Conservation (phyloP, 2,329 filamentous ascomycete species). For the Ampelomyces quisqualis region DNA sequence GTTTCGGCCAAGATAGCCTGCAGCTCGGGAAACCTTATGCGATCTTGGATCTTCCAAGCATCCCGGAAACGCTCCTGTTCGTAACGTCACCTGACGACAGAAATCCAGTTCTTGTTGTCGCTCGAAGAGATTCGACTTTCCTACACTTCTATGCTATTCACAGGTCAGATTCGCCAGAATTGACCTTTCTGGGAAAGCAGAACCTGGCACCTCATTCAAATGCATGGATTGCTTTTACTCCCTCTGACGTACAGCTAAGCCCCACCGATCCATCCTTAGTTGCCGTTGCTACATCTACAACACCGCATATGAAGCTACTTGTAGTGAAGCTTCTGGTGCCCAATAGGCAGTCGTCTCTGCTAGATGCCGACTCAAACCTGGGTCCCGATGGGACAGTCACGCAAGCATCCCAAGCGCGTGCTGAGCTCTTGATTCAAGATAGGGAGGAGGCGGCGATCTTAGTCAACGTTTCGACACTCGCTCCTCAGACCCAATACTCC, state of each 20-base stretch:
- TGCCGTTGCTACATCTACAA: constrained; percentile 61
- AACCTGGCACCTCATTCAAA: constrained; percentile 64
- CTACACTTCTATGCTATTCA: constrained; percentile 57
- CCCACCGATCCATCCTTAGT: constrained; percentile 57
- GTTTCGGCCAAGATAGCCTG: constrained; percentile 26
- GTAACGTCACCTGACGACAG: constrained; percentile 50
- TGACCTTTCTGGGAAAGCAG: constrained; percentile 54
- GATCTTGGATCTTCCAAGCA: constrained; percentile 50
- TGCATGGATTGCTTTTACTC: constrained; percentile 65
- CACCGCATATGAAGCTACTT: constrained; percentile 64
- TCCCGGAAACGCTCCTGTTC: constrained; percentile 60
- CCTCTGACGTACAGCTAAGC: constrained; percentile 57
- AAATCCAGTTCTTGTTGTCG: constrained; percentile 54
- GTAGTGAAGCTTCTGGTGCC: constrained; percentile 60
- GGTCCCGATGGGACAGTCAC: constrained; percentile 36
- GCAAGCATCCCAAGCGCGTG: constrained; percentile 56
- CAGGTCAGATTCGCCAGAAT: constrained; percentile 10
- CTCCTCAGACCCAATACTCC: constrained; percentile 65
- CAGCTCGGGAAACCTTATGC: constrained; percentile 45
- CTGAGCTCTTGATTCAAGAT: constrained; percentile 54
- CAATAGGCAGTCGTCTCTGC: constrained; percentile 14
- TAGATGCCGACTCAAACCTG: constrained; percentile 5
- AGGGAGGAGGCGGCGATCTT: constrained; percentile 61
- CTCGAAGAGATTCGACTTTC: constrained; percentile 59
- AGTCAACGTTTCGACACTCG: constrained; percentile 60